phyloP scores from a whole-genome alignment of 23 red algal genomes.

The Gracilaria vermiculophylla region DNA sequence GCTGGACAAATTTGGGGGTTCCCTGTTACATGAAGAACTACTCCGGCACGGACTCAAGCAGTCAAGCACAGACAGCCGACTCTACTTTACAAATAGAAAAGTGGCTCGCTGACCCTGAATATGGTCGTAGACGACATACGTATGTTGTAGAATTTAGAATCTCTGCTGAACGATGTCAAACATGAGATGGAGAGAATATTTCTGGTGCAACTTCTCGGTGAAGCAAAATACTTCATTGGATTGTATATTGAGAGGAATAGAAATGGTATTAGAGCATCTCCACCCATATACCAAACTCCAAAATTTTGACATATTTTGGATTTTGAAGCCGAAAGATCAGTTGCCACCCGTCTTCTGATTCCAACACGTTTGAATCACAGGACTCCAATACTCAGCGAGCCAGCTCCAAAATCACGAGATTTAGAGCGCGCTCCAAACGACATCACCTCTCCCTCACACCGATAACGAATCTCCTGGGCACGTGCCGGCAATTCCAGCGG shows the following conservation, averaged over 20 bases:
- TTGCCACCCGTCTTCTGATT: no score
- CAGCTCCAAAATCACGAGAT: conserved; percentile 12
- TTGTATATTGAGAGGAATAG: not conserved
- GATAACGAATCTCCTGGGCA: not conserved
- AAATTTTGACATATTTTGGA: no score
- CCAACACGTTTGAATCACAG: no score
- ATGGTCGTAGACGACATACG: not conserved
- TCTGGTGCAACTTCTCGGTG: conserved; percentile 7
- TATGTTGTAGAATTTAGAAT: not conserved
- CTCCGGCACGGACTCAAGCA: not conserved
- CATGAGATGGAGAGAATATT: not conserved
- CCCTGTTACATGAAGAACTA: not conserved
- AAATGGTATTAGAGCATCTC: no score
- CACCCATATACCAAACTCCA: no score
- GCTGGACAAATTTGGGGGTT: conserved; percentile 7
- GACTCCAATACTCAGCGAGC: no score
- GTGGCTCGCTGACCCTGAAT: not conserved
- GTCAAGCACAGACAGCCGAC: not conserved
- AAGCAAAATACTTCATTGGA: not conserved
- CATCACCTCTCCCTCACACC: not conserved
- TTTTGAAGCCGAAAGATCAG: no score
- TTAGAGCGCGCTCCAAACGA: not conserved
- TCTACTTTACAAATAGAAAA: not conserved
- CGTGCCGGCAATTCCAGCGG: no score
- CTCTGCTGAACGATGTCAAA: conserved; percentile 12